phyloP scores from a whole-genome alignment of 352 stramenopile species.

The Pelagophyceae sp. region DNA sequence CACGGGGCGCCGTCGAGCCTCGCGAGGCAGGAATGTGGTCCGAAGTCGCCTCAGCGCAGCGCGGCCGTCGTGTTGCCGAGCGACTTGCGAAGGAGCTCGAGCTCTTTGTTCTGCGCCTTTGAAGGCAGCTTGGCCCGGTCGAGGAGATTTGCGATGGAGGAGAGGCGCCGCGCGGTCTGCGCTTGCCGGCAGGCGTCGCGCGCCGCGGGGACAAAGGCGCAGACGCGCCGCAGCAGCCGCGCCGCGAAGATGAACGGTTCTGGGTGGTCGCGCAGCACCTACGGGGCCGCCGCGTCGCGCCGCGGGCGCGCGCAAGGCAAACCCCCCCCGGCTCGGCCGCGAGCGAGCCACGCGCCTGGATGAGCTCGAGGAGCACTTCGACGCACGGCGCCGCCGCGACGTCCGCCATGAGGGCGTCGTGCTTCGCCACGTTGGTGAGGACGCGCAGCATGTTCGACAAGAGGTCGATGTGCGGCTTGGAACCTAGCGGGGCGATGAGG shows the following conservation, averaged over 20 bases:
- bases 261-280: not conserved
- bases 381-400: constrained; percentile 55
- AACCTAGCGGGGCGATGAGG: too few species aligned
- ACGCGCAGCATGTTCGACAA: constrained; percentile 55
- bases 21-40: too few species aligned
- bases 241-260: constrained; percentile 2
- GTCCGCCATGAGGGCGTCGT: constrained; percentile 43
- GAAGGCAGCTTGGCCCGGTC: not conserved
- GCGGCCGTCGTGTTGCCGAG: not conserved
- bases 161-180: not conserved
- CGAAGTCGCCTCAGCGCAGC: not conserved
- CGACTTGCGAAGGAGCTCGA: not conserved
- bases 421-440: constrained; percentile 66
- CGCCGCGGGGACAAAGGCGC: not conserved
- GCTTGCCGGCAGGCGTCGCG: not conserved
- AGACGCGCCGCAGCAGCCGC: not conserved
- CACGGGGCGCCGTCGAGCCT: too few species aligned
- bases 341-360: constrained; percentile 92
- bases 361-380: constrained; percentile 77
- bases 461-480: constrained; percentile 84
- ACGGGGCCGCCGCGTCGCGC: too few species aligned
- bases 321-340: too few species aligned
- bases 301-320: too few species aligned
- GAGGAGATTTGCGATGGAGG: not conserved
- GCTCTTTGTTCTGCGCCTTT: not conserved